These are phyloP conservation scores for Xylaria digitata DNA, from an alignment of 2,329 filamentous ascomycete genomes.

Conservation along the genomic window DNA sequence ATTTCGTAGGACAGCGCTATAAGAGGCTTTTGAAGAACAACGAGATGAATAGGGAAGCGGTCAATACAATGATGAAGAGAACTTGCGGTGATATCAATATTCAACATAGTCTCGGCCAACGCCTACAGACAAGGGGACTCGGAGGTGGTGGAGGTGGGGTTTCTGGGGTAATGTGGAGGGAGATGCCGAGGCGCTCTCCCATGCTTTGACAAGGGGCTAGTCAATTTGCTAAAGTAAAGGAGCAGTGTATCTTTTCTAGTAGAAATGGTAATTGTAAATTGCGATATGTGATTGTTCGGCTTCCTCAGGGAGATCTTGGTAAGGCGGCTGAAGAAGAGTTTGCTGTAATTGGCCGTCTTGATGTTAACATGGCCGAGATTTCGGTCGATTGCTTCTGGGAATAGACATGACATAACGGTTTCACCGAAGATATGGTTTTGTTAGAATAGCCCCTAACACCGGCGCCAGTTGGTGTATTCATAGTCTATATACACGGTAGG, in stretches of 20 bases:
- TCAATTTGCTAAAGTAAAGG: background rate
- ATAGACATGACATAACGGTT: background rate
- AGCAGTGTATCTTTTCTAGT: background rate
- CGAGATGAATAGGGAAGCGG: background rate
- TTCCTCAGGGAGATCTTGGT: background rate
- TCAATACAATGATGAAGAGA: background rate
- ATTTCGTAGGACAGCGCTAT: background rate
- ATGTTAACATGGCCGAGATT: background rate
- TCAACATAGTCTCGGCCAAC: background rate
- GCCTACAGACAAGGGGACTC: constrained; percentile 17
- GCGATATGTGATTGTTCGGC: background rate
- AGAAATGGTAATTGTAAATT: background rate
- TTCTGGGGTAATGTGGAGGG: constrained; percentile 41
- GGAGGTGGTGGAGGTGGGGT: constrained; percentile 37
- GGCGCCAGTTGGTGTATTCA: background rate
- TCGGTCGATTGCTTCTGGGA: background rate
- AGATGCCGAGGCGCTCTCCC: constrained; percentile 46
- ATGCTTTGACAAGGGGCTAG: background rate
- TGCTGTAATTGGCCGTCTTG: background rate
- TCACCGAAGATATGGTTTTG: background rate
- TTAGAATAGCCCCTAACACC: background rate
- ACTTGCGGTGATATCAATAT: constrained; percentile 2
- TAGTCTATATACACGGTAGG: background rate
- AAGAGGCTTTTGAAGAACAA: background rate
- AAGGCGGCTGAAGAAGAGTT: background rate